Evolutionary conservation across 805 yeast species (phyloP).

Genomic region (Clavispora asparagi): DNA sequence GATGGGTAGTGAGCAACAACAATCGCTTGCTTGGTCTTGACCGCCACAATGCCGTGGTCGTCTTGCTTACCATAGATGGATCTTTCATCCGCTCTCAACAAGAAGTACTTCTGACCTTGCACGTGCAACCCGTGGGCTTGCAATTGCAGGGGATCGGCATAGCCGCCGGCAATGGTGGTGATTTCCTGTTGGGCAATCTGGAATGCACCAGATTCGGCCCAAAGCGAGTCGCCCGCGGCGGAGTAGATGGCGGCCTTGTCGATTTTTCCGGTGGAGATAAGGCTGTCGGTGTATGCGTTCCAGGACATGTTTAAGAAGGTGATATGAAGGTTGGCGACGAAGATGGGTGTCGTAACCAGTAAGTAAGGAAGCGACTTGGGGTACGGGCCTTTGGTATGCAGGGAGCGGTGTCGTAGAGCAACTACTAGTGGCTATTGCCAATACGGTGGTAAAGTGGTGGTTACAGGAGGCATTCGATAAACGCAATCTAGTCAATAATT

Average conservation of each 20-base stretch:
- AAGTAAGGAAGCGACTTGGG: not conserved
- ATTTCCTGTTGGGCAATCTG: slow-evolving; percentile 67
- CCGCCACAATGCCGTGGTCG: slow-evolving; percentile 83
- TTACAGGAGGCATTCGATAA: not conserved
- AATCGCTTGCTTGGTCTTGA: slow-evolving; percentile 90
- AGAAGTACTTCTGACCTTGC: slow-evolving; percentile 80
- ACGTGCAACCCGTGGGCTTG: slow-evolving; percentile 85
- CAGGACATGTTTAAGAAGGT: slow-evolving; percentile 13
- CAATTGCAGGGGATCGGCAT: slow-evolving; percentile 68
- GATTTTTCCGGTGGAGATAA: slow-evolving; percentile 75
- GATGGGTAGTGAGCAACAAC: slow-evolving; percentile 92
- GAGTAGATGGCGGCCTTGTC: slow-evolving; percentile 93
- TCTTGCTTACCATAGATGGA: slow-evolving; percentile 90
- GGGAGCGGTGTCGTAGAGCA: not conserved
- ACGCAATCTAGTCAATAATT: not conserved
- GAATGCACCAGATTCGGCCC: slow-evolving; percentile 82
- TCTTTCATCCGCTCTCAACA: slow-evolving; percentile 85
- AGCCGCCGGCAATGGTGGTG: slow-evolving; percentile 69
- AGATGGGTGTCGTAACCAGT: not conserved
- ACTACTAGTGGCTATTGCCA: not conserved
- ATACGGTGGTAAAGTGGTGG: not conserved
- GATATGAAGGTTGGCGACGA: not conserved
- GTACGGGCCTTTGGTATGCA: slow-evolving; percentile 2
- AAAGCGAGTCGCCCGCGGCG: slow-evolving; percentile 87
- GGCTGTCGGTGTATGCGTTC: slow-evolving; percentile 92